Conservation (phyloP, 1,284 basidiomycete species). For the Kalmanozyma brasiliensis region DNA sequence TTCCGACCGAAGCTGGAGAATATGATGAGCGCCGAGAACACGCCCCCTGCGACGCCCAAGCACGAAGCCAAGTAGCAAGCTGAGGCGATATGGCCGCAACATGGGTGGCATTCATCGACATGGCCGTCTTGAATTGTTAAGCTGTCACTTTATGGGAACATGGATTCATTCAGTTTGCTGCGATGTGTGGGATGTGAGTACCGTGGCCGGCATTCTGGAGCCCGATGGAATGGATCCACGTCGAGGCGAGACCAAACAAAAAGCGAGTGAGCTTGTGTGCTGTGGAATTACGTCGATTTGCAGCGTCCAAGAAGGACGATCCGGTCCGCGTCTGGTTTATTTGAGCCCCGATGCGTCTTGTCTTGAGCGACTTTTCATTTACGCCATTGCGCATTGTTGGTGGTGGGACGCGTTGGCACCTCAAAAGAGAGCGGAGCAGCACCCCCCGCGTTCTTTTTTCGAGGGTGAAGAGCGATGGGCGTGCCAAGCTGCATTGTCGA, state of each 20-base stretch:
- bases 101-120: too few species aligned
- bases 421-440: not conserved
- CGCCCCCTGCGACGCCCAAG: constrained; percentile 42
- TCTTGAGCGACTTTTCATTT: constrained; percentile 1
- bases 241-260: too few species aligned
- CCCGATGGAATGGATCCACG: too few species aligned
- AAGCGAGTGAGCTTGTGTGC: too few species aligned
- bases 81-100: too few species aligned
- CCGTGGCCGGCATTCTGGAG: too few species aligned
- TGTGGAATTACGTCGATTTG: constrained; percentile 7
- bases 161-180: too few species aligned
- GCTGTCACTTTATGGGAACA: too few species aligned
- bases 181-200: too few species aligned
- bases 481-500: too few species aligned
- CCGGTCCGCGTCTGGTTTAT: too few species aligned
- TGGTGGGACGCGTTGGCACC: constrained; percentile 1
- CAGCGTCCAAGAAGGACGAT: not conserved
- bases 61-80: constrained; percentile 14
- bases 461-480: not conserved
- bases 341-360: constrained; percentile 1
- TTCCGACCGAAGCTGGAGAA: constrained; percentile 33
- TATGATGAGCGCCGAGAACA: constrained; percentile 55
- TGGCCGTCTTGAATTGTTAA: too few species aligned
- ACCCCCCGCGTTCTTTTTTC: not conserved
- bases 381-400: constrained; percentile 13